Percentiles rank a stretch among this genome's conserved stretches.
These are phyloP conservation scores for Golubevia pallescens DNA, from an alignment of 1,284 basidiomycete species.

Conservation along the genomic window DNA sequence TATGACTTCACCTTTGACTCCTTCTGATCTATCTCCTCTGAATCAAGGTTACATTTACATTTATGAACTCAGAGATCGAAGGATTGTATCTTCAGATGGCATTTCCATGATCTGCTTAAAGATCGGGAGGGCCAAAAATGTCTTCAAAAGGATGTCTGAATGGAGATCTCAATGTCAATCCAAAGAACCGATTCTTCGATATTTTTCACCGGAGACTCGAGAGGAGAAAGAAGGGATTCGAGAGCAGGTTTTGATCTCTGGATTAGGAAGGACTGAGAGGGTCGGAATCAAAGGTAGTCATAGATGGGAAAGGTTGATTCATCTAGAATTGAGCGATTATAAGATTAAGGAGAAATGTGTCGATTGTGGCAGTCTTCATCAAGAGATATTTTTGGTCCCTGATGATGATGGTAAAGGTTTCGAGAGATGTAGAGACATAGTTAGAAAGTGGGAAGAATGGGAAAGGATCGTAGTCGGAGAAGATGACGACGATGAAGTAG, in stretches of 20 bases:
- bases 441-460: slow-evolving; percentile 26
- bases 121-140: slow-evolving; percentile 28
- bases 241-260: slow-evolving; percentile 22
- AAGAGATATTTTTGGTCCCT: slow-evolving; percentile 42
- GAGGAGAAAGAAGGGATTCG: background rate
- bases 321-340: slow-evolving; percentile 23
- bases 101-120: slow-evolving; percentile 21
- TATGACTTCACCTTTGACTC: too few species aligned
- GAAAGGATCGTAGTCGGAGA: background rate
- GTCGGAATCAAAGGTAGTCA: slow-evolving; percentile 20
- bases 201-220: slow-evolving; percentile 13
- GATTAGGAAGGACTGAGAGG: slow-evolving; percentile 8
- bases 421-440: slow-evolving; percentile 9
- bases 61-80: slow-evolving; percentile 23
- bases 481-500: slow-evolving; percentile 4
- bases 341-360: slow-evolving; percentile 20
- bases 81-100: too few species aligned
- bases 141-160: slow-evolving; percentile 26
- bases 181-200: slow-evolving; percentile 23
- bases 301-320: slow-evolving; percentile 37
- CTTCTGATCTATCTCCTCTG: too few species aligned
- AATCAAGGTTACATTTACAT: slow-evolving; percentile 35
- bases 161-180: slow-evolving; percentile 35
- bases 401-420: slow-evolving; percentile 9
- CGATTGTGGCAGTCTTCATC: slow-evolving; percentile 29